Evolutionary conservation across 331 rosid genomes (phyloP).

Genomic region (Rhamnella rubrinervis): DNA sequence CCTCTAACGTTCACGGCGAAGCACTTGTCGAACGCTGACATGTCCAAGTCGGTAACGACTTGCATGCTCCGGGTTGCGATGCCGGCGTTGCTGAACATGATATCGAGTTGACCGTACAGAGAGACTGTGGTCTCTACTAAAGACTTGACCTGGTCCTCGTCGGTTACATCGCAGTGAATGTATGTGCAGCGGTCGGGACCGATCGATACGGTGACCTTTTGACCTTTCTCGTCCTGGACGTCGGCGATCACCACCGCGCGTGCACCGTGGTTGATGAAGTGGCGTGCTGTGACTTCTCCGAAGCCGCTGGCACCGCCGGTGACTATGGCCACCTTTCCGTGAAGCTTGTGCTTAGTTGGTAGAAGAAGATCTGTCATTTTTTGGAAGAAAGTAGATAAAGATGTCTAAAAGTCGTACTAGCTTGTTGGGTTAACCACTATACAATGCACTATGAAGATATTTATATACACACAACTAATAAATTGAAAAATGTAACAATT

Average conservation of each 20-base stretch:
- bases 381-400: neutral
- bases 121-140: conserved; percentile 8
- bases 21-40: conserved; percentile 1
- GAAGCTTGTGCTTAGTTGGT: neutral
- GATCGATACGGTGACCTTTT: neutral
- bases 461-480: too few species aligned
- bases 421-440: too few species aligned
- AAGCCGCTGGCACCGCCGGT: conserved; percentile 16
- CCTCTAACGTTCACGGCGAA: conserved; percentile 4
- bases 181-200: conserved; percentile 1
- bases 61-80: neutral
- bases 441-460: too few species aligned
- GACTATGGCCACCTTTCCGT: conserved; percentile 20
- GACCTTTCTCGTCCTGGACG: conserved; percentile 5
- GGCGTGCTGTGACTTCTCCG: conserved; percentile 11
- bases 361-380: neutral
- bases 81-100: conserved; percentile 29
- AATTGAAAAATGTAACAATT: too few species aligned
- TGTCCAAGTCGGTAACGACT: neutral
- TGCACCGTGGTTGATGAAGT: neutral
- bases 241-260: conserved; percentile 3
- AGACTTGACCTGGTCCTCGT: conserved; percentile 17
- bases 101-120: conserved; percentile 3
- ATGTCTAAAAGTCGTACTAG: too few species aligned
- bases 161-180: conserved; percentile 17